These are phyloP conservation scores for Lotus japonicus DNA, from an alignment of 306 rosid species.

Conservation along the genomic window DNA sequence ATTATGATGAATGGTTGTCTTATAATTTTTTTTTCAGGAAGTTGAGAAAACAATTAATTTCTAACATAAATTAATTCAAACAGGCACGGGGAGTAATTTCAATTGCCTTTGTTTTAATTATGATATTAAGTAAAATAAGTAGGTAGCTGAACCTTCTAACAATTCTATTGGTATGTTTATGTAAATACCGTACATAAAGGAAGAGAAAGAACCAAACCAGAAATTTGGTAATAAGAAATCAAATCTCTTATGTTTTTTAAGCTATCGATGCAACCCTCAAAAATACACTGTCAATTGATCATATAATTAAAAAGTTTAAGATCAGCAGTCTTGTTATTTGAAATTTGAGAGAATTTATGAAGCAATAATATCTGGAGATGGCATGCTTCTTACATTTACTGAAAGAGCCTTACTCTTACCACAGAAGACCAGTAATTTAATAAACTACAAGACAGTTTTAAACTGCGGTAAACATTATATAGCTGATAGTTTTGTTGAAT, in stretches of 20 bases:
- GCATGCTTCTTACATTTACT: conserved; percentile 16
- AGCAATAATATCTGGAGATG: background rate
- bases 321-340: no score
- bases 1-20: background rate
- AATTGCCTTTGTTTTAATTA: background rate
- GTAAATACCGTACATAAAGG: background rate
- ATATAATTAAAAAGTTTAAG: no score
- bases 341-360: no score
- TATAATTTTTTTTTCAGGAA: no score
- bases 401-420: background rate
- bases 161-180: background rate
- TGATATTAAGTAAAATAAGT: background rate
- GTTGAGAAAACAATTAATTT: no score
- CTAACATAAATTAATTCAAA: background rate
- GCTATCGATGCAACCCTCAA: no score
- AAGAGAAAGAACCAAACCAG: background rate
- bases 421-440: background rate
- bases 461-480: background rate
- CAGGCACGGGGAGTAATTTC: background rate
- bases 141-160: background rate
- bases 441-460: background rate
- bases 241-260: background rate
- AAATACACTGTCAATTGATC: no score
- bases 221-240: background rate
- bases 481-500: conserved; percentile 1